A percentile compares a stretch with the other conserved stretches of the same genome.
phyloP scores from a whole-genome alignment of 345 rosid genomes.

The Psidium friedrichsthalianum region DNA sequence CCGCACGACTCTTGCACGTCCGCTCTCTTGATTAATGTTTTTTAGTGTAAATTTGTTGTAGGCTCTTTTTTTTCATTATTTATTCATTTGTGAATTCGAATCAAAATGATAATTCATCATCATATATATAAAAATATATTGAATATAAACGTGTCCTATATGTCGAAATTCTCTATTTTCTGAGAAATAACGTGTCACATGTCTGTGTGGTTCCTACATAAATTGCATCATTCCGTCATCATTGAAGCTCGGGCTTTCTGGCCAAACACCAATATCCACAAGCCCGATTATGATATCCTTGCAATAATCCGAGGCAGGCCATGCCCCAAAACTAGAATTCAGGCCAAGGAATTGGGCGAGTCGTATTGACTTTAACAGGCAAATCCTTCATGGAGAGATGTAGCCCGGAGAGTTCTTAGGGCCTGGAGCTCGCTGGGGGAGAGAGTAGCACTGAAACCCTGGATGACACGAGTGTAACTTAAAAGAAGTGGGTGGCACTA shows the following conservation, averaged over 20 bases:
- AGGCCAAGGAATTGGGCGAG: conserved; percentile 29
- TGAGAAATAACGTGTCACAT: too few species aligned
- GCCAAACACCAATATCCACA: conserved; percentile 44
- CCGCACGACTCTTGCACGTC: too few species aligned
- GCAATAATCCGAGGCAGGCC: conserved; percentile 24
- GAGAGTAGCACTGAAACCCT: conserved; percentile 33
- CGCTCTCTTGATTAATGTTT: too few species aligned
- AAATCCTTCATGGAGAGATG: conserved; percentile 15
- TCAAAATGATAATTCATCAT: too few species aligned
- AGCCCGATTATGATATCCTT: conserved; percentile 30
- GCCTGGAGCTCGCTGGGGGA: conserved; percentile 14
- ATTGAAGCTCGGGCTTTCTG: conserved; percentile 29
- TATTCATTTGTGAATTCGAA: too few species aligned
- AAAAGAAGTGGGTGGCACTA: background rate
- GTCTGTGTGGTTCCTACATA: too few species aligned
- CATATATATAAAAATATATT: too few species aligned
- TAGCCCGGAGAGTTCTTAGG: conserved; percentile 22
- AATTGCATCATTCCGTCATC: conserved; percentile 28
- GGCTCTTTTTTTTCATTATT: too few species aligned
- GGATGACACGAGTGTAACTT: conserved; percentile 23
- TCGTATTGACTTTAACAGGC: conserved; percentile 21
- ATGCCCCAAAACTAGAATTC: conserved; percentile 6
- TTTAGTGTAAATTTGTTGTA: too few species aligned
- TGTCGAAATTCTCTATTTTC: too few species aligned
- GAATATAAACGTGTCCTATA: too few species aligned